These are phyloP conservation scores for Eimeria praecox DNA, from an alignment of 169 alveolate genomes.

Conservation along the genomic window DNA sequence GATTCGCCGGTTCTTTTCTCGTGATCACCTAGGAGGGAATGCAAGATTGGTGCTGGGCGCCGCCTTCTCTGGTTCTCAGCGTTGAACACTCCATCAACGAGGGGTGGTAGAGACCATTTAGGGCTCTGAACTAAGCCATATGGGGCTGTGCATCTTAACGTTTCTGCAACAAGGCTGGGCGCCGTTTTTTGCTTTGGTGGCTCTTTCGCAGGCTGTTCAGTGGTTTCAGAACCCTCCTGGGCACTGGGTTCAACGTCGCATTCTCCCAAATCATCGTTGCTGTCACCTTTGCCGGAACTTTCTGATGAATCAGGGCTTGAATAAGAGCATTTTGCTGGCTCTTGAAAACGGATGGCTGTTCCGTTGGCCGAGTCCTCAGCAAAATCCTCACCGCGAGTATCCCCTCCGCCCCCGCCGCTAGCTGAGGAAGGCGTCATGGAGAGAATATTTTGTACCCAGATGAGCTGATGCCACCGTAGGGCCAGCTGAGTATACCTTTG, in stretches of 20 bases:
- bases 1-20: background rate
- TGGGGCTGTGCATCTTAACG: constrained; percentile 62
- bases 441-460: background rate
- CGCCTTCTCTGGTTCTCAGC: background rate
- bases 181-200: background rate
- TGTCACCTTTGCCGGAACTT: background rate
- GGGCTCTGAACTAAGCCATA: constrained; percentile 64
- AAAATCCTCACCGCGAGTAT: background rate
- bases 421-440: constrained; percentile 1
- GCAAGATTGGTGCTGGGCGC: constrained; percentile 30
- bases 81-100: background rate
- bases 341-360: constrained; percentile 27
- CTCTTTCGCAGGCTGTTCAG: background rate
- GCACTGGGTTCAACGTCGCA: background rate
- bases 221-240: background rate
- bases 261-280: background rate
- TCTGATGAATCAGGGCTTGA: background rate
- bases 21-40: constrained; percentile 11
- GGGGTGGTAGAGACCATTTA: constrained; percentile 29
- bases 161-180: constrained; percentile 59
- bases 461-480: background rate
- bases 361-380: background rate
- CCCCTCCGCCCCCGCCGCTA: background rate
- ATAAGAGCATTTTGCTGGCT: background rate
- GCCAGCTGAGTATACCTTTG: background rate